phyloP scores from a whole-genome alignment of 106 monocot genomes.

The Acorus calamus region DNA sequence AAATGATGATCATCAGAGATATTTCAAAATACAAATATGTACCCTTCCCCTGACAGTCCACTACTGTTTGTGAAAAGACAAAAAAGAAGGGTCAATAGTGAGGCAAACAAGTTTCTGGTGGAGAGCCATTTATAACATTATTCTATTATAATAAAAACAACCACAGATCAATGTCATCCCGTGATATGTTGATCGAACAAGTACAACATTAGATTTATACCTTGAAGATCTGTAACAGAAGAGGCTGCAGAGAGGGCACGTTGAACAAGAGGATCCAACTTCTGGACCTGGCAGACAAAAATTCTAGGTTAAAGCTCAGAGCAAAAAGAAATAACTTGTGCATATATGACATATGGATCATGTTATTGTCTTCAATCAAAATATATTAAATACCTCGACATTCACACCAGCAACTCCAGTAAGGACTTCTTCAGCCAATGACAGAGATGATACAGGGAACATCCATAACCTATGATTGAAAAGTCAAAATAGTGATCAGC shows the following conservation, averaged over 20 bases:
- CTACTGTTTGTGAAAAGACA: too few species aligned
- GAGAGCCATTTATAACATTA: too few species aligned
- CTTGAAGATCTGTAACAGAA: conserved; percentile 52
- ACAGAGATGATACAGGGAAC: conserved; percentile 69
- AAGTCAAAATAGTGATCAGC: background rate
- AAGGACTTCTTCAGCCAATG: conserved; percentile 57
- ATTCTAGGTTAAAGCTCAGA: background rate
- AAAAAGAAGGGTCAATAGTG: too few species aligned
- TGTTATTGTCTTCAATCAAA: background rate
- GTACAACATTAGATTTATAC: conserved; percentile 19
- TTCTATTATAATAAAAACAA: too few species aligned
- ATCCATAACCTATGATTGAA: conserved; percentile 59
- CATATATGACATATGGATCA: background rate
- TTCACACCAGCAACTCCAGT: conserved; percentile 29
- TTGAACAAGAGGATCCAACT: conserved; percentile 50
- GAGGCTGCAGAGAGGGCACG: conserved; percentile 63
- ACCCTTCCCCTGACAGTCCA: too few species aligned
- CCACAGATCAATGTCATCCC: background rate
- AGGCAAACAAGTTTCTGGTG: too few species aligned
- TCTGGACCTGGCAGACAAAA: conserved; percentile 45
- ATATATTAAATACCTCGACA: conserved; percentile 48
- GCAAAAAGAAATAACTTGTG: too few species aligned
- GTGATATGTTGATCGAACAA: background rate
- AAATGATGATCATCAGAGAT: too few species aligned
- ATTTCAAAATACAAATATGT: too few species aligned